Evolutionary conservation across 352 stramenopile genomes (phyloP).

Genomic region (Globisporangium alternatum): DNA sequence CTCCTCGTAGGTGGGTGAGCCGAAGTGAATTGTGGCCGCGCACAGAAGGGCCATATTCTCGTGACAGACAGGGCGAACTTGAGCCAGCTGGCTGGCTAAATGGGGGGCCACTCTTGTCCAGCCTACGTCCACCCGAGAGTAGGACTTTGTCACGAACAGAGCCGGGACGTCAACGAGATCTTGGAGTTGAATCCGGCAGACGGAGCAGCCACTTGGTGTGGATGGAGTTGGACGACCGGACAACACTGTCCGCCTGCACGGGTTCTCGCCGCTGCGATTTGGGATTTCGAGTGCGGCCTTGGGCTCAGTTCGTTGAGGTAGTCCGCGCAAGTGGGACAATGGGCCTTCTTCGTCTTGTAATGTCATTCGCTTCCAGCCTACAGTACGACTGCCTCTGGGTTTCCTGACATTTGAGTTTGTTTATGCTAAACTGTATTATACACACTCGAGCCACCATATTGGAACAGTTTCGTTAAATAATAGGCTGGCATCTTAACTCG

Average conservation of each 20-base stretch:
- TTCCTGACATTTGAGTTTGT: too few species aligned
- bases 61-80: neutral
- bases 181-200: slow-evolving; percentile 13
- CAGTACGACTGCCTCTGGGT: neutral
- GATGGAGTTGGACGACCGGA: slow-evolving; percentile 2
- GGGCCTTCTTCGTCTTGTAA: neutral
- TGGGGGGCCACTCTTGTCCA: slow-evolving; percentile 3
- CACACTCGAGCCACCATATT: too few species aligned
- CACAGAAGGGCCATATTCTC: neutral
- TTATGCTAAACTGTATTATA: too few species aligned
- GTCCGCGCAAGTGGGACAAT: neutral
- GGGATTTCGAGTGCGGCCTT: neutral
- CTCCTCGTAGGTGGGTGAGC: neutral
- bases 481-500: too few species aligned
- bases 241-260: neutral
- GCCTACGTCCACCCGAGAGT: neutral
- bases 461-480: too few species aligned
- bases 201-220: neutral
- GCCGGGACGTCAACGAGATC: neutral
- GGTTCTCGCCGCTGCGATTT: too few species aligned
- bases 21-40: slow-evolving; percentile 8
- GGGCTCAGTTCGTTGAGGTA: neutral
- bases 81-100: neutral
- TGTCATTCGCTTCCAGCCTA: neutral
- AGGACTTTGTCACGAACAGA: neutral